Percentiles rank a stretch among this genome's conserved stretches.
These are phyloP conservation scores for Neurospora sp. DNA, from an alignment of 495 filamentous ascomycete species.

Conservation along the genomic window DNA sequence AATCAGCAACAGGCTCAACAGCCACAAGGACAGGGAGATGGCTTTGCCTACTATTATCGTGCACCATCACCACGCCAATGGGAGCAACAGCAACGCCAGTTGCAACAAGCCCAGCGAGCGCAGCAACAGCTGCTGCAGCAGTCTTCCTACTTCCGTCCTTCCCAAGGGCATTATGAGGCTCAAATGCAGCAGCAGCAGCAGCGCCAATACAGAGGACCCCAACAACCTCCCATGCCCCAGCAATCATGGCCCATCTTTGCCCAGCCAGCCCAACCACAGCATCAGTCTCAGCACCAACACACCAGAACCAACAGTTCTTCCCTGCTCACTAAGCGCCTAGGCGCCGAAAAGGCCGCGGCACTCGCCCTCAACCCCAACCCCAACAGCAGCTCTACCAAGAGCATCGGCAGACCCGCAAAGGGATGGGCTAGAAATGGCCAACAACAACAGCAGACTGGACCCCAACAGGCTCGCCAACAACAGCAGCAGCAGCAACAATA, in stretches of 20 bases:
- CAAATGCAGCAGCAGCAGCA: too few species aligned
- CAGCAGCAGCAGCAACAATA: neutral
- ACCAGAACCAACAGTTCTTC: conserved; percentile 16
- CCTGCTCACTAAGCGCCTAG: conserved; percentile 39
- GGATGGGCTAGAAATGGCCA: conserved; percentile 7
- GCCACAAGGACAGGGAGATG: conserved; percentile 1
- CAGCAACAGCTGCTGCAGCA: neutral
- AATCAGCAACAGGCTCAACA: conserved; percentile 2
- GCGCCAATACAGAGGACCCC: neutral
- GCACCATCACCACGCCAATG: neutral
- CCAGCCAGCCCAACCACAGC: neutral
- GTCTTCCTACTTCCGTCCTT: neutral
- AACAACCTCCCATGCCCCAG: neutral
- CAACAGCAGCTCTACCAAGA: neutral
- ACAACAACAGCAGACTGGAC: neutral
- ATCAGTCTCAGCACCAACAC: conserved; percentile 6
- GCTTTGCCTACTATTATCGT: neutral
- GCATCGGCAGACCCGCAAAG: neutral
- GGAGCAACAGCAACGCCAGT: conserved; percentile 2
- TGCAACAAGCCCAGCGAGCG: neutral
- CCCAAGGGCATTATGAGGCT: neutral
- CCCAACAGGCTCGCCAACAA: neutral
- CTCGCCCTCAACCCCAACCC: conserved; percentile 18
- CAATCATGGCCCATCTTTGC: neutral
- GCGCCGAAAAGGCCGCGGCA: conserved; percentile 33